A percentile compares a stretch with the other conserved stretches of the same genome.
phyloP scores from a whole-genome alignment of 306 rosid species.

The Psophocarpus tetragonolobus region DNA sequence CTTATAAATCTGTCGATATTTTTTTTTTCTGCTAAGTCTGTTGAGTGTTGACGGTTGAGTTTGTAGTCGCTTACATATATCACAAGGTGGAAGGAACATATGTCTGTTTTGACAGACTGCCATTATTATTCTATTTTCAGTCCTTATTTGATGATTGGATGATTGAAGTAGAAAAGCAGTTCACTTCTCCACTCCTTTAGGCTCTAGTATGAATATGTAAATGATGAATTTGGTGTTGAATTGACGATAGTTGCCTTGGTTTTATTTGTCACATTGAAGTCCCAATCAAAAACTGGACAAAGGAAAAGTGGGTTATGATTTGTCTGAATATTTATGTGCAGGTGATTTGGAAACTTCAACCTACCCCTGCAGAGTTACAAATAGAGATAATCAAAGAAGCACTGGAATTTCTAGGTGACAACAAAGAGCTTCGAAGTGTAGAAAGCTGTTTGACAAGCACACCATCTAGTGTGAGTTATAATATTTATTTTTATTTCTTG shows the following conservation, averaged over 20 bases:
- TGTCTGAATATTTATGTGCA: constrained; percentile 4
- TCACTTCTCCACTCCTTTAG: not conserved
- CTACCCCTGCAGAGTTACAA: constrained; percentile 50
- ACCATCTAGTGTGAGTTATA: constrained; percentile 42
- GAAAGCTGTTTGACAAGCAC: constrained; percentile 33
- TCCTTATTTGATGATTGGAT: constrained; percentile 6
- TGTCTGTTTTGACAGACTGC: constrained; percentile 1
- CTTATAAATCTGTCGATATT: not conserved
- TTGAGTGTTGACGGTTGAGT: constrained; percentile 6
- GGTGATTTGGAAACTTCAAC: constrained; percentile 58
- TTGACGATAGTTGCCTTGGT: not conserved
- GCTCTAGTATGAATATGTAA: constrained; percentile 19
- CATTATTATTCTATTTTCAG: constrained; percentile 4
- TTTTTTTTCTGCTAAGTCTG: no score
- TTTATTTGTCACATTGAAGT: not conserved
- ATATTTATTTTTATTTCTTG: not conserved
- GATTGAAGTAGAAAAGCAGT: constrained; percentile 17
- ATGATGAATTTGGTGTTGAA: constrained; percentile 28
- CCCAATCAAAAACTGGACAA: not conserved
- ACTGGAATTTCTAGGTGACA: constrained; percentile 31
- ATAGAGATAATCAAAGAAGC: constrained; percentile 52
- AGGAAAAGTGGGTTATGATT: constrained; percentile 27
- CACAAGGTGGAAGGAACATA: constrained; percentile 1
- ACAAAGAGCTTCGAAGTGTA: constrained; percentile 26
- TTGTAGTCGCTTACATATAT: not conserved